Conservation (phyloP, 2,329 filamentous ascomycete genomes). For the Penicillium sp. region DNA sequence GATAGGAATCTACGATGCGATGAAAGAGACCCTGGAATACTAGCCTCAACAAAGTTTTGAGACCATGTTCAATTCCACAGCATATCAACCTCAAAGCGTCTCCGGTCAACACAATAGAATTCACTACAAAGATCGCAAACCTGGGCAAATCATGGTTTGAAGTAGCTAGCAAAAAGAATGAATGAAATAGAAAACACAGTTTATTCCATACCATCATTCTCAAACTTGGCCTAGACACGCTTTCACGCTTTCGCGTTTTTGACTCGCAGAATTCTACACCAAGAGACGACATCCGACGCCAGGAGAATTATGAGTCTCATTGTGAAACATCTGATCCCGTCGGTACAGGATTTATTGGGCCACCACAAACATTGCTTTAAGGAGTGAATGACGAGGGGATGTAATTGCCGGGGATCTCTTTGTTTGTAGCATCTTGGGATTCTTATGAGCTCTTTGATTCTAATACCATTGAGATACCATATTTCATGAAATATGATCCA, state of each 20-base stretch:
- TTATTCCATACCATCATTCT: background rate
- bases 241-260: too few species aligned
- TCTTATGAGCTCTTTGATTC: background rate
- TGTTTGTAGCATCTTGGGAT: background rate
- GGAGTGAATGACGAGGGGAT: background rate
- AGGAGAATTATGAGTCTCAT: too few species aligned
- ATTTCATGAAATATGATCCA: background rate
- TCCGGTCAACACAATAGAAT: background rate
- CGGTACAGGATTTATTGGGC: background rate
- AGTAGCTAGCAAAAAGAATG: background rate
- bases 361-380: background rate
- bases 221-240: background rate
- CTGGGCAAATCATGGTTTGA: background rate
- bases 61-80: background rate
- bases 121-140: background rate
- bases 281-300: too few species aligned
- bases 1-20: constrained; percentile 2
- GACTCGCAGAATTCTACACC: too few species aligned
- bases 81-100: background rate
- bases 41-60: constrained; percentile 2
- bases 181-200: background rate
- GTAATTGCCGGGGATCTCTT: background rate
- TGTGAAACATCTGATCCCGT: too few species aligned
- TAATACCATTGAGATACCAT: background rate
- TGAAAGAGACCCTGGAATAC: constrained; percentile 9